Base-by-base conservation (phyloP, 345 rosid genomes). In the Viola odorata region DNA sequence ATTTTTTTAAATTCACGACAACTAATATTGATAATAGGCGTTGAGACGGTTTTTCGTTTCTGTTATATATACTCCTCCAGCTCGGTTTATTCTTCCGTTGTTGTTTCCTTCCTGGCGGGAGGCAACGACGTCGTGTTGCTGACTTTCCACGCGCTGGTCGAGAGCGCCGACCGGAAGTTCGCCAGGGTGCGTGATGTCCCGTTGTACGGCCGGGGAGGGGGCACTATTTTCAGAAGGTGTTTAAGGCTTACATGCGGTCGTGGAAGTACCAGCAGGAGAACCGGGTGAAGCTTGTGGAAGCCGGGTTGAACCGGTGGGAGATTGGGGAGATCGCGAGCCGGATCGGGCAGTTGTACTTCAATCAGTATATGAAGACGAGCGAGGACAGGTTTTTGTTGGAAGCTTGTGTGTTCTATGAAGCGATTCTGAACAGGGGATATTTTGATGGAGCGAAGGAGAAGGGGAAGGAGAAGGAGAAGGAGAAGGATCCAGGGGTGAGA, bases 281-380 rank as follows among this genome's bases (percentile, higher is more conserved):
- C 76, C 74, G 99, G 70, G 12, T 83, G 3, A 75, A 66, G 71
- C 91, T 95, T 32, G 84, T 95, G 3, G 80, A 72, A 5, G 69
- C 89, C n/a, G 99, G 99, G 17, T 72, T 91, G 58, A 82, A 84
- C 71, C 89, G 99, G 11, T 94, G 96, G 96, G 99, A 94, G 74
- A 91, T 94, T 61, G 99, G 99, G 38, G 96, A 94, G 87, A 88
- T 94, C 84, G 99, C 99, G 10, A 83, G 97, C 75, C 92, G 99
- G 74, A 95, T 95, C 85, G 97, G 97, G 37, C 99, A 95, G 87
- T 85, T 95, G 38, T 95, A 95, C 78, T 95, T 81, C 72, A 79
- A 77, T 63, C 99, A 88, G 82, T 95, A 91, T 75, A 86, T 80
- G 96, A 84, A 97, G 73, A 88, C 89, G 3, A 88, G 95, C 77